Percentiles rank a stretch among this genome's conserved stretches.
Conservation (phyloP, 495 filamentous ascomycete species). For the Neurospora sp. region DNA sequence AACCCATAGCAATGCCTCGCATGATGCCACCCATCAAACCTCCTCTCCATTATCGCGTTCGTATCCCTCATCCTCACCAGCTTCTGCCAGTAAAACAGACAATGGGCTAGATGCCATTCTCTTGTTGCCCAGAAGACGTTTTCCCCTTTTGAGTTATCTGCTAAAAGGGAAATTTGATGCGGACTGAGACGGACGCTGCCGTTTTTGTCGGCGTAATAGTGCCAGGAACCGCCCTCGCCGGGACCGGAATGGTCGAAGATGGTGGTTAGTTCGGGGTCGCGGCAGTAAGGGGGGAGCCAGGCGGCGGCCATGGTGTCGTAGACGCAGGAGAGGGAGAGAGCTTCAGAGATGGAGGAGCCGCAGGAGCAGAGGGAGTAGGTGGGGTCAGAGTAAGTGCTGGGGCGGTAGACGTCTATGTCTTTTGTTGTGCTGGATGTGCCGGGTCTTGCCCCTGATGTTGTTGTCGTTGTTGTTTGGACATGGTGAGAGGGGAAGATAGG, state of each 20-base stretch:
- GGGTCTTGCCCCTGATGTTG: not conserved
- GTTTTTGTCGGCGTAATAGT: slow-evolving; percentile 1
- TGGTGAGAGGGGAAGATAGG: not conserved
- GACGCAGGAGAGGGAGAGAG: not conserved
- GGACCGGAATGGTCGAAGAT: slow-evolving; percentile 3
- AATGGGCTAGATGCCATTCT: slow-evolving; percentile 6
- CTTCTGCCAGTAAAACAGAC: slow-evolving; percentile 14
- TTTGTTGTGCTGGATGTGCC: not conserved
- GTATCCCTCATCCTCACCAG: slow-evolving; percentile 4
- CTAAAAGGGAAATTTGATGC: not conserved
- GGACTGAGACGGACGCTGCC: not conserved
- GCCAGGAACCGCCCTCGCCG: not conserved
- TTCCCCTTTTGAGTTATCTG: not conserved
- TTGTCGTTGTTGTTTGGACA: not conserved
- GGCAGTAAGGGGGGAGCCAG: slow-evolving; percentile 8
- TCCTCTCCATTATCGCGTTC: slow-evolving; percentile 6
- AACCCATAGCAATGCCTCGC: slow-evolving; percentile 2
- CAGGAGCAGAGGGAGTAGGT: slow-evolving; percentile 2
- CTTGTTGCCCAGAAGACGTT: slow-evolving; percentile 5
- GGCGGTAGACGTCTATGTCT: slow-evolving; percentile 7
- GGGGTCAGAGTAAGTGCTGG: slow-evolving; percentile 1
- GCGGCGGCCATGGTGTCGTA: slow-evolving; percentile 10
- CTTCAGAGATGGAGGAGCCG: not conserved
- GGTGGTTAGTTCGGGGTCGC: slow-evolving; percentile 2
- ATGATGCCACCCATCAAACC: slow-evolving; percentile 6